phyloP scores from a whole-genome alignment of 1,284 basidiomycete species.

The Puccinia brachypodii region DNA sequence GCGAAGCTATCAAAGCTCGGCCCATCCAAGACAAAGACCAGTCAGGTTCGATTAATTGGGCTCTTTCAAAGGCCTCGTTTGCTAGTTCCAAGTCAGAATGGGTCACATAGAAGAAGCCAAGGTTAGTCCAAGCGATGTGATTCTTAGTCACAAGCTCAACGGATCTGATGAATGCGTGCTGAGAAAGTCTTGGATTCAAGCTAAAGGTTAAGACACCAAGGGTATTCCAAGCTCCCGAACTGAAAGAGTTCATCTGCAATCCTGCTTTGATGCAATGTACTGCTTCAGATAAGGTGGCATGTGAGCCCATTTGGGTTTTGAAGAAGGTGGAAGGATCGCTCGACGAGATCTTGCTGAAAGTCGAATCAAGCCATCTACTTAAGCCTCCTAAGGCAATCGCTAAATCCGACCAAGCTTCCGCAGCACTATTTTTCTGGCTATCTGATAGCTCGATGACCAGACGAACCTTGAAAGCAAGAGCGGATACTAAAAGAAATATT shows the following conservation, averaged over 20 bases:
- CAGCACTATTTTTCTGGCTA: conserved; percentile 49
- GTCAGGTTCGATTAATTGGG: conserved; percentile 90
- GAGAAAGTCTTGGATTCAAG: conserved; percentile 70
- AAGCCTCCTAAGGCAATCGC: conserved; percentile 49
- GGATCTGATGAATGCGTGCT: conserved; percentile 89
- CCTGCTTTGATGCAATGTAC: conserved; percentile 71
- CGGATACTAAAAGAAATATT: conserved; percentile 32
- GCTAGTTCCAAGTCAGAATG: conserved; percentile 79
- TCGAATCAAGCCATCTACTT: conserved; percentile 44
- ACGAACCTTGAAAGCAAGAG: conserved; percentile 52
- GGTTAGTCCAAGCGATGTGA: conserved; percentile 73
- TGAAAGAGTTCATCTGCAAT: conserved; percentile 71
- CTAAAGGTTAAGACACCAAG: conserved; percentile 74
- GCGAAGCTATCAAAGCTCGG: conserved; percentile 76
- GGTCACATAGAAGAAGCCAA: conserved; percentile 85
- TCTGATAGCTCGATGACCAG: conserved; percentile 49
- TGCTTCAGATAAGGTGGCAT: conserved; percentile 59
- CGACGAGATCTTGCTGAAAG: conserved; percentile 16
- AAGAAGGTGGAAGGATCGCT: conserved; percentile 33
- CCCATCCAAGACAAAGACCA: conserved; percentile 89
- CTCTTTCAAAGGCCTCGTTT: conserved; percentile 78
- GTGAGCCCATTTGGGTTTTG: conserved; percentile 40
- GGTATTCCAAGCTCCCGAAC: conserved; percentile 77
- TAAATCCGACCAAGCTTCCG: conserved; percentile 54
- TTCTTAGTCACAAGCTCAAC: conserved; percentile 75